Percentiles rank a stretch among this genome's conserved stretches.
Evolutionary conservation across 805 yeast species (phyloP).

Genomic region (Barnettozyma vustinii): DNA sequence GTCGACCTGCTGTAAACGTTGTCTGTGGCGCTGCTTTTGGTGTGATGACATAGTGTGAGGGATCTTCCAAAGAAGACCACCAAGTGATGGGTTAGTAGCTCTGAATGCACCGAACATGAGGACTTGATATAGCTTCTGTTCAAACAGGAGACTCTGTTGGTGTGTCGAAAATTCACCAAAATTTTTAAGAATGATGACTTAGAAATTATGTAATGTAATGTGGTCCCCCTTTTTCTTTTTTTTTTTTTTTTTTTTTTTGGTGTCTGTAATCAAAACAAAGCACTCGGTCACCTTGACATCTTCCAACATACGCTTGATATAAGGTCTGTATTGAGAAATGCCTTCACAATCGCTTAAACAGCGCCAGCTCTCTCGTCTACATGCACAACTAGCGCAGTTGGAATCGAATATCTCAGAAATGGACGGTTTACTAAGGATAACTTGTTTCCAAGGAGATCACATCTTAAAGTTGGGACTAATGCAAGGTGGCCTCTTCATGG

Average conservation of each 20-base stretch:
- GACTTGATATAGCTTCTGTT: background rate
- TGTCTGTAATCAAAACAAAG: background rate
- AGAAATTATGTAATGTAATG: background rate
- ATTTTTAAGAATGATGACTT: background rate
- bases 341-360: constrained; percentile 22
- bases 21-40: constrained; percentile 82
- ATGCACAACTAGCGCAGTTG: constrained; percentile 48
- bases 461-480: constrained; percentile 50
- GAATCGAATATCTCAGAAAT: constrained; percentile 51
- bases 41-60: constrained; percentile 74
- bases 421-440: constrained; percentile 43
- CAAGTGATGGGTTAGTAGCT: constrained; percentile 47
- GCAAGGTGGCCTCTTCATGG: constrained; percentile 45
- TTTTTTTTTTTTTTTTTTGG: too few relatives aligned
- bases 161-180: background rate
- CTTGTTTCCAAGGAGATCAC: constrained; percentile 46
- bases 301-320: background rate
- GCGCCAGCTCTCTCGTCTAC: constrained; percentile 46
- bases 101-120: constrained; percentile 67
- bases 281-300: too few relatives aligned
- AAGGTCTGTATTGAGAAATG: background rate
- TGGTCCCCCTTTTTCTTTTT: background rate
- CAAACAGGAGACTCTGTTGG: background rate
- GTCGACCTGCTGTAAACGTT: constrained; percentile 80
- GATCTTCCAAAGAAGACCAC: constrained; percentile 77